A percentile compares a stretch with the other conserved stretches of the same genome.
Conservation (phyloP, 2,329 filamentous ascomycete genomes). For the Microdochium bolleyi region DNA sequence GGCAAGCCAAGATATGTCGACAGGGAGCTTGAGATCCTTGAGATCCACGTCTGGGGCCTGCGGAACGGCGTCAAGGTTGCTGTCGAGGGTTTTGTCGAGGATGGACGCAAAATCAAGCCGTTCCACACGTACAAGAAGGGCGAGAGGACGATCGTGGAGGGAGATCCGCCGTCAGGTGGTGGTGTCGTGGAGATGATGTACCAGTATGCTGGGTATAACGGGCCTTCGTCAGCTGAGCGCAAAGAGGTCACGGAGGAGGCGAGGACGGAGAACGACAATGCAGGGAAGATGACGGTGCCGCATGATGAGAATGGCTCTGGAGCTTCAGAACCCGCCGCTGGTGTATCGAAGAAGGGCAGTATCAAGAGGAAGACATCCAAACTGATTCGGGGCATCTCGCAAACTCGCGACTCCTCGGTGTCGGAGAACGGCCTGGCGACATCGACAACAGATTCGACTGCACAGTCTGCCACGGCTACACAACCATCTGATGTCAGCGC, state of each 20-base stretch:
- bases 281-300: not conserved
- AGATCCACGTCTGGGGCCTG: conserved; percentile 85
- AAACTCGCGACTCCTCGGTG: not conserved
- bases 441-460: not conserved
- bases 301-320: conserved; percentile 3
- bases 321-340: conserved; percentile 1
- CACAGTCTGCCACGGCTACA: conserved; percentile 10
- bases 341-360: conserved; percentile 5
- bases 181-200: conserved; percentile 43
- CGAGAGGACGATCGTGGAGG: conserved; percentile 65
- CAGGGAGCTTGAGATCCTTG: conserved; percentile 72
- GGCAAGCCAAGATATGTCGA: conserved; percentile 75
- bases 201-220: conserved; percentile 38
- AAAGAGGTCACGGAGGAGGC: conserved; percentile 28
- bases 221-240: conserved; percentile 13
- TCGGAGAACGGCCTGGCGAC: not conserved
- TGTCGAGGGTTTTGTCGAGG: conserved; percentile 79
- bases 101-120: conserved; percentile 76
- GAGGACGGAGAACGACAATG: conserved; percentile 9
- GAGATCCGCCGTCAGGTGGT: conserved; percentile 38
- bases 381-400: conserved; percentile 16
- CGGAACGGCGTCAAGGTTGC: conserved; percentile 81
- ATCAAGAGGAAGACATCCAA: conserved; percentile 17
- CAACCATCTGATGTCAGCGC: conserved; percentile 5
- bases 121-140: conserved; percentile 72